phyloP scores from a whole-genome alignment of 768 basidiomycete genomes.

The Clitopilus passeckerianus region DNA sequence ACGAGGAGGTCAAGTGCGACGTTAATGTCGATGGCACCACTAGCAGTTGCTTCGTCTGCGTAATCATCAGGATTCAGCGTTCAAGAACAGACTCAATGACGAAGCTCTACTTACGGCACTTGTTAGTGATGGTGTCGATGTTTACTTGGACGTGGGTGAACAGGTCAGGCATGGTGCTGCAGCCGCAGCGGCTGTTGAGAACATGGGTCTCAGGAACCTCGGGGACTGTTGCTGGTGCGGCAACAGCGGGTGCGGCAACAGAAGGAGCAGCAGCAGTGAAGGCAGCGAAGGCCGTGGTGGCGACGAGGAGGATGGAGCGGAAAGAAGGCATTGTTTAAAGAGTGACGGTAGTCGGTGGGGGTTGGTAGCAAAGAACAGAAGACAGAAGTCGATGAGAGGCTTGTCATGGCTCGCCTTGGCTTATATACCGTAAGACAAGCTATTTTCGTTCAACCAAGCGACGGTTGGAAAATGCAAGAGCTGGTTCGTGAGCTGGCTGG shows the following conservation, averaged over 20 bases:
- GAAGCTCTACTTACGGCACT: background rate
- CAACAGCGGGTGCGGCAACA: background rate
- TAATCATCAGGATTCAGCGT: background rate
- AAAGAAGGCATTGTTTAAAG: slow-evolving; percentile 3
- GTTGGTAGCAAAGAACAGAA: background rate
- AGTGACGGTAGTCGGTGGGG: background rate
- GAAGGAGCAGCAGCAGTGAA: background rate
- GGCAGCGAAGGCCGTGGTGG: slow-evolving; percentile 1
- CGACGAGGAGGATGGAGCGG: background rate
- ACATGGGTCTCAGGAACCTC: background rate
- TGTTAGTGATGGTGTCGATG: slow-evolving; percentile 1
- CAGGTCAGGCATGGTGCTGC: background rate
- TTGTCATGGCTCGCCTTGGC: background rate
- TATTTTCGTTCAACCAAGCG: background rate
- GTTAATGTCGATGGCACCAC: background rate
- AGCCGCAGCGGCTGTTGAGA: background rate
- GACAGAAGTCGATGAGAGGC: background rate
- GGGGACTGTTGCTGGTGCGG: background rate
- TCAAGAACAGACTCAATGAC: background rate
- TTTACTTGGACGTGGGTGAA: background rate
- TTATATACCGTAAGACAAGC: background rate
- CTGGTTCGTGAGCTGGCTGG: background rate
- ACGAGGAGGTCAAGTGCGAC: background rate
- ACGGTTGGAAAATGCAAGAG: background rate
- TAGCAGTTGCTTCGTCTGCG: background rate